These are phyloP conservation scores for Penicillium sp. DNA, from an alignment of 2,329 filamentous ascomycete species.

Conservation along the genomic window DNA sequence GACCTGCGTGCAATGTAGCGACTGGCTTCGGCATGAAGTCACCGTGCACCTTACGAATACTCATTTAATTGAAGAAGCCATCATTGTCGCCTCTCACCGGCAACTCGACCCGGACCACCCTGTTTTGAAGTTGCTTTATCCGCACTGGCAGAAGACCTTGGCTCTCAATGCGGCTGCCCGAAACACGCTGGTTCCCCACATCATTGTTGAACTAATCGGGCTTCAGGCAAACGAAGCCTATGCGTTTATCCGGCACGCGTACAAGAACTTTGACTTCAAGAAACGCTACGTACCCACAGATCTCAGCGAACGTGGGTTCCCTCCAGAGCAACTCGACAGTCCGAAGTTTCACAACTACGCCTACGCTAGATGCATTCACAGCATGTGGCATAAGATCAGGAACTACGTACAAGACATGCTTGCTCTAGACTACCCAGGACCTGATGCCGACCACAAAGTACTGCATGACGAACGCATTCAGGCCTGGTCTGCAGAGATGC, in stretches of 20 bases:
- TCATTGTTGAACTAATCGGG: too few species aligned
- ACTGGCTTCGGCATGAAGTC: constrained; percentile 7
- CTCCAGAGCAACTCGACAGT: constrained; percentile 6
- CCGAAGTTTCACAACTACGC: constrained; percentile 11
- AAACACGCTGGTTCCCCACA: too few species aligned
- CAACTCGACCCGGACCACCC: constrained; percentile 3
- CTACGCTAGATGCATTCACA: constrained; percentile 11
- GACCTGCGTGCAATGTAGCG: too few species aligned
- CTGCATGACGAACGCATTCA: constrained; percentile 1
- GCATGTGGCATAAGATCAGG: constrained; percentile 11
- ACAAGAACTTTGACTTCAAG: constrained; percentile 4
- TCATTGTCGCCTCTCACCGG: constrained; percentile 7
- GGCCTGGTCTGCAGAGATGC: neutral
- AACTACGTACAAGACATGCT: constrained; percentile 6
- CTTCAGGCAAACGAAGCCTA: neutral
- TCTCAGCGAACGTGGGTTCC: constrained; percentile 6
- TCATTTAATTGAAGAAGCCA: constrained; percentile 7
- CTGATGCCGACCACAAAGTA: neutral
- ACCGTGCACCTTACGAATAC: constrained; percentile 5
- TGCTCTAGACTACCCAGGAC: neutral
- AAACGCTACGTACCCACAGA: constrained; percentile 9
- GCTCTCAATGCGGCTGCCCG: too few species aligned
- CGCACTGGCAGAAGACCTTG: constrained; percentile 5
- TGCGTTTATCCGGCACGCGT: constrained; percentile 5
- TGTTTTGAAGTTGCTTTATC: constrained; percentile 3